These are phyloP conservation scores for Panaeolus papilionaceus DNA, from an alignment of 768 basidiomycete genomes.

Conservation along the genomic window DNA sequence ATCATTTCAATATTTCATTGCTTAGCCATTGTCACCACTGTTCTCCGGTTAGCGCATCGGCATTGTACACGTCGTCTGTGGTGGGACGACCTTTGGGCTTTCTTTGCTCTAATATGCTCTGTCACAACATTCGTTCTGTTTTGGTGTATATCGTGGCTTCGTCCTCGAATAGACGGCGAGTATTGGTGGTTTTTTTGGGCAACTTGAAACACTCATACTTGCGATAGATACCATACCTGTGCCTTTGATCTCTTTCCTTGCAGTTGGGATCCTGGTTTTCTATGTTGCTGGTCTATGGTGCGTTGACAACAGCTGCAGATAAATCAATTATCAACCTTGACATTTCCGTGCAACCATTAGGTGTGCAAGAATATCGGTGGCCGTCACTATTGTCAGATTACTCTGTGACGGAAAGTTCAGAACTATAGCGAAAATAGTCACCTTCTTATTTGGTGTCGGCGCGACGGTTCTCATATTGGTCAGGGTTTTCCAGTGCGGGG, in stretches of 20 bases:
- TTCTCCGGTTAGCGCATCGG: conserved; percentile 14
- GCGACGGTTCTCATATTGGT: not conserved
- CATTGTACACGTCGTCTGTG: not conserved
- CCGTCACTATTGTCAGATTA: not conserved
- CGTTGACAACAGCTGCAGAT: conserved; percentile 2
- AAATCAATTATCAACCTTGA: not conserved
- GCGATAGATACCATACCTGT: not conserved
- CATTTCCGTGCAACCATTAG: not conserved
- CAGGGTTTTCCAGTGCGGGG: not conserved
- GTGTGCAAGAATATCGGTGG: conserved; percentile 4
- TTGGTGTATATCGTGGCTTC: not conserved
- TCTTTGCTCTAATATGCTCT: conserved; percentile 14
- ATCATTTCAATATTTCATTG: not conserved
- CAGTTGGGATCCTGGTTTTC: not conserved
- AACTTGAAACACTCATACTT: not conserved
- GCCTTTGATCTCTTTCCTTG: not conserved
- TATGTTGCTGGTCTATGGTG: conserved; percentile 1
- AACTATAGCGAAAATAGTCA: not conserved
- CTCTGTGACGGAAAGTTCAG: not conserved
- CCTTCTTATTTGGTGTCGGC: not conserved
- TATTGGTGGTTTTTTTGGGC: not conserved
- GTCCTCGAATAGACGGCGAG: not conserved
- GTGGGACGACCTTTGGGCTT: conserved; percentile 19
- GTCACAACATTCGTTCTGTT: not conserved
- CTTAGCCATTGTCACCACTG: conserved; percentile 10